Conservation (phyloP, 805 yeast species). For the Candida nanaspora region DNA sequence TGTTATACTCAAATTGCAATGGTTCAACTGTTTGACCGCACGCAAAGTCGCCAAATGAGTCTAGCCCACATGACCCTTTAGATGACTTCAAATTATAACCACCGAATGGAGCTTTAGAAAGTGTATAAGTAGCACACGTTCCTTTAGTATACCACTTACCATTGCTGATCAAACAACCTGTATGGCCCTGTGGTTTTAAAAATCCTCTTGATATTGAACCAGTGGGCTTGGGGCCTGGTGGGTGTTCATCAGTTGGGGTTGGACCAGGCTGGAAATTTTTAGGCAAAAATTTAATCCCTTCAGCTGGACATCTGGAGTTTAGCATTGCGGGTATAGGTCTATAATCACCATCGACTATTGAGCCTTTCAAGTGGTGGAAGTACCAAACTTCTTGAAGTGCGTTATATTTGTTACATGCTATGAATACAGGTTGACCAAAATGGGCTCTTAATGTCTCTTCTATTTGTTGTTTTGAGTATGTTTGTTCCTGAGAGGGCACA, state of each 20-base stretch:
- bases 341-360: constrained; percentile 60
- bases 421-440: constrained; percentile 50
- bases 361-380: constrained; percentile 68
- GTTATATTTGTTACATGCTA: constrained; percentile 49
- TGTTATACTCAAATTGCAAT: constrained; percentile 52
- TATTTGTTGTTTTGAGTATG: constrained; percentile 52
- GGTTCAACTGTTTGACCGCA: constrained; percentile 29
- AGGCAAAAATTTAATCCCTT: constrained; percentile 68
- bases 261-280: constrained; percentile 31
- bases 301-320: constrained; percentile 56
- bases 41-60: constrained; percentile 17
- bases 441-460: constrained; percentile 41
- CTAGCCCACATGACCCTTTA: constrained; percentile 66
- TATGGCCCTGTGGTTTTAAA: constrained; percentile 40
- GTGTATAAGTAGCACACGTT: constrained; percentile 72
- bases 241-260: constrained; percentile 20
- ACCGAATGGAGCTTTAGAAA: constrained; percentile 56
- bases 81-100: constrained; percentile 66
- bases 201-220: constrained; percentile 35
- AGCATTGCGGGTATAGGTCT: constrained; percentile 52
- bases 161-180: constrained; percentile 76
- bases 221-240: constrained; percentile 21
- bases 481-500: constrained; percentile 49
- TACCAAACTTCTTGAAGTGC: constrained; percentile 72
- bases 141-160: constrained; percentile 84